Evolutionary conservation across 2,329 filamentous ascomycete genomes (phyloP).

Genomic region (Ascochyta rabiei): DNA sequence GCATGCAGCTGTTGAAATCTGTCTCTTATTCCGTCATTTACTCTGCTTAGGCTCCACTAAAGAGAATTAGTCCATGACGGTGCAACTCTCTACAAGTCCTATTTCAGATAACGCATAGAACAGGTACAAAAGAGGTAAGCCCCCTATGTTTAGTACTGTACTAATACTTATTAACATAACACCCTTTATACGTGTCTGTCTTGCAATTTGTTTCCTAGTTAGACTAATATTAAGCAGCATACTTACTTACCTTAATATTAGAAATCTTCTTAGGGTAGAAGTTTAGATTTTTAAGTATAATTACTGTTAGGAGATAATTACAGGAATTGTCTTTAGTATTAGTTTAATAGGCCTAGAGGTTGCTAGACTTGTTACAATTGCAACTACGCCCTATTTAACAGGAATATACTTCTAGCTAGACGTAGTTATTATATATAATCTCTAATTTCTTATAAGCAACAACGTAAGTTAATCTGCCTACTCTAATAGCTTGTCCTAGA

Average conservation of each 20-base stretch:
- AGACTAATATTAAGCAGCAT: constrained; percentile 4
- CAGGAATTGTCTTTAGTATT: background rate
- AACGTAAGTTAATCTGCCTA: constrained; percentile 4
- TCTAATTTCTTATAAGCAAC: constrained; percentile 7
- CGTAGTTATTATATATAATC: constrained; percentile 13
- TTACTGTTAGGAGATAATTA: no score
- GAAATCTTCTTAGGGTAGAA: no score
- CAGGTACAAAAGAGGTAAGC: constrained; percentile 7
- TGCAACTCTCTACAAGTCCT: background rate
- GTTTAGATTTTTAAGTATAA: no score
- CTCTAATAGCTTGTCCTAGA: background rate
- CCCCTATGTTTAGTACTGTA: constrained; percentile 13
- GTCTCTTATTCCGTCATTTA: background rate
- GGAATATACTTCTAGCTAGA: constrained; percentile 10
- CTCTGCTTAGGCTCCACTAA: constrained; percentile 2
- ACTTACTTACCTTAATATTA: constrained; percentile 8
- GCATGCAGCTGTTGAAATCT: constrained; percentile 3
- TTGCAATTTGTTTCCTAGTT: constrained; percentile 7
- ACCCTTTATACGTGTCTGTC: constrained; percentile 7
- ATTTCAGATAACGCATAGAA: background rate
- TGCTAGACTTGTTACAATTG: constrained; percentile 7
- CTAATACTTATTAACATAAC: background rate
- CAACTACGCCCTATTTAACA: constrained; percentile 4
- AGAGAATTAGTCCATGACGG: background rate
- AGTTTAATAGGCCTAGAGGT: no score